These are phyloP conservation scores for Geotrichum macrosporum DNA, from an alignment of 1,139 yeast species.

Conservation along the genomic window DNA sequence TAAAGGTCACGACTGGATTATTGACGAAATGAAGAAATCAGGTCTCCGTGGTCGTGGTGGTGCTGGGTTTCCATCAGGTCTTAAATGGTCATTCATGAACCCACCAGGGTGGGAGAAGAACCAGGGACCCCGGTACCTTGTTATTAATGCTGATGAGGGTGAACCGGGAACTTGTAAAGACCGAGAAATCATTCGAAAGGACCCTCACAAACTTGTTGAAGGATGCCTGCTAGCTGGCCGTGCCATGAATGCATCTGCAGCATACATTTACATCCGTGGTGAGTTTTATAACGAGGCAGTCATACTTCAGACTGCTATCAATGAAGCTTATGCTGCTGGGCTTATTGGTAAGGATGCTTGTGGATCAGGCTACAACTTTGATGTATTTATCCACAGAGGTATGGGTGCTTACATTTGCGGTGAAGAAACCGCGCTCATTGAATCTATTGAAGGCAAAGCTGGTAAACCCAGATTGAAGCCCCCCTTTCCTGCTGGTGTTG, in stretches of 20 bases:
- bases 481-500: constrained; percentile 92
- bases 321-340: constrained; percentile 80
- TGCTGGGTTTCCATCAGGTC: constrained; percentile 87
- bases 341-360: constrained; percentile 77
- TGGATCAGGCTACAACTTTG: constrained; percentile 80
- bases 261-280: constrained; percentile 83
- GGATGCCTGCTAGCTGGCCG: constrained; percentile 85
- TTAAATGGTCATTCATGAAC: constrained; percentile 90
- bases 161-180: constrained; percentile 93
- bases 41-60: constrained; percentile 92
- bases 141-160: constrained; percentile 89
- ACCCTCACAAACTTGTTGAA: constrained; percentile 84
- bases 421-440: constrained; percentile 84
- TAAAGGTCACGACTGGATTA: constrained; percentile 85
- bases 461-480: constrained; percentile 92
- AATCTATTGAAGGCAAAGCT: constrained; percentile 83
- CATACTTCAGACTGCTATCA: constrained; percentile 68
- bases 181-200: constrained; percentile 82
- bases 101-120: constrained; percentile 94
- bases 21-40: constrained; percentile 76
- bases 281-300: constrained; percentile 79
- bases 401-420: constrained; percentile 92
- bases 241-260: constrained; percentile 91
- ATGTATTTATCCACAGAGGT: constrained; percentile 78
- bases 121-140: constrained; percentile 77